These are phyloP conservation scores for Rhynchosporium secalis DNA, from an alignment of 2,329 filamentous ascomycete species.

Conservation along the genomic window DNA sequence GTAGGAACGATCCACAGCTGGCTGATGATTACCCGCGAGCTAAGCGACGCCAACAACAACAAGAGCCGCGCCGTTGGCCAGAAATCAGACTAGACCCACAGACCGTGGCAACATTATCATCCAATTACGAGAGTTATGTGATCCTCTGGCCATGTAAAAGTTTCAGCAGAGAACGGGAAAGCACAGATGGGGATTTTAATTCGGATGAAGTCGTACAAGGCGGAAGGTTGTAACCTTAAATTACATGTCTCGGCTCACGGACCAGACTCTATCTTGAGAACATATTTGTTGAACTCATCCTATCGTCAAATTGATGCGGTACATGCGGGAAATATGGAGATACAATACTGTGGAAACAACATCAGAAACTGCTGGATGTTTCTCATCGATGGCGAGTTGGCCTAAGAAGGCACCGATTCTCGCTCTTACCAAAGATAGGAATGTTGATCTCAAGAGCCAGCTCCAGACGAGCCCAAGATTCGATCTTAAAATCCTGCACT, in stretches of 20 bases:
- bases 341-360: no score
- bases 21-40: neutral
- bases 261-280: no score
- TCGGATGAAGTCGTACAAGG: conserved; percentile 1
- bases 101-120: neutral
- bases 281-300: no score
- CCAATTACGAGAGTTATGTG: neutral
- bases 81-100: neutral
- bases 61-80: conserved; percentile 5
- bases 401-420: no score
- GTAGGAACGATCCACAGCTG: neutral
- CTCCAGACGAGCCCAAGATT: no score
- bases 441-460: no score
- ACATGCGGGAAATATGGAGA: no score
- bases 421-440: no score
- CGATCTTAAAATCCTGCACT: no score
- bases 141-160: neutral
- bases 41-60: neutral
- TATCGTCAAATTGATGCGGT: no score
- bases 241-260: neutral
- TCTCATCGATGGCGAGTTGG: no score
- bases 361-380: no score
- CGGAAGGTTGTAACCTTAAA: neutral
- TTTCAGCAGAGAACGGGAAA: neutral
- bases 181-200: neutral